Base-by-base conservation (phyloP, 192 early-diverging fungal species). In the Gaertneriomyces semiglobifer region DNA sequence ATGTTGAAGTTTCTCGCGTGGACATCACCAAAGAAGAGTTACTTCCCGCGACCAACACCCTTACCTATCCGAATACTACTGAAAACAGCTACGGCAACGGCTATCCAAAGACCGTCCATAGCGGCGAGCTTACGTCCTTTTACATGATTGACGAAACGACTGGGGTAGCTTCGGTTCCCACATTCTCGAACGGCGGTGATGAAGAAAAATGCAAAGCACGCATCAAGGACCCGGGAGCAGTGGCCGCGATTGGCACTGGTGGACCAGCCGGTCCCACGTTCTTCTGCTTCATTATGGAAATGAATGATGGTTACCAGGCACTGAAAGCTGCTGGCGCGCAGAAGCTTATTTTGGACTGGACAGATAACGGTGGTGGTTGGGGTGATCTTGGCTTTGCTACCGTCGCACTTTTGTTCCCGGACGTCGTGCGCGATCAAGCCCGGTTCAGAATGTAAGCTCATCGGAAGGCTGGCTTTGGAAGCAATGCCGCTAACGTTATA, bases 341-440 rank as follows among this genome's bases (percentile, higher is more conserved):
- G 47, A 39, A 41, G 10, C 44, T 77, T 5, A 70, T 77, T 43
- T 65, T 77, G 38, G 75, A 77, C 62, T 57, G 69, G 50, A 66
- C 67, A 5, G 58, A 56, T 41, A 77, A 77, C 44, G 71, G 71
- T 20, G 75, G 75, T 33, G 75, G 75, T 11, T 68, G 66, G 66
- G 66, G 66, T 5, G 66, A 68, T 43, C 66, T 68, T 39, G 66
- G 66, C 3, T 52, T 42, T 25, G 40, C 44, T 48, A n/a, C 41
- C 14, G 48, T 60, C 20, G 66, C 58, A 0, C 45, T 51, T 48
- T 48, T 68, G 57, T 68, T 68, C 66, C 56, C 56, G 3, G 33
- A 60, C 47, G 48, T 68, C 25, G 16, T n/a, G 14, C 66, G 66
- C 38, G 58, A 68, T 40, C 7, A 10, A 8, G 65, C 59, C 14